Evolutionary conservation across 2,329 filamentous ascomycete species (phyloP), one percentile per base, ranked within the genome.

Genomic region (Curvularia verruculosa): DNA sequence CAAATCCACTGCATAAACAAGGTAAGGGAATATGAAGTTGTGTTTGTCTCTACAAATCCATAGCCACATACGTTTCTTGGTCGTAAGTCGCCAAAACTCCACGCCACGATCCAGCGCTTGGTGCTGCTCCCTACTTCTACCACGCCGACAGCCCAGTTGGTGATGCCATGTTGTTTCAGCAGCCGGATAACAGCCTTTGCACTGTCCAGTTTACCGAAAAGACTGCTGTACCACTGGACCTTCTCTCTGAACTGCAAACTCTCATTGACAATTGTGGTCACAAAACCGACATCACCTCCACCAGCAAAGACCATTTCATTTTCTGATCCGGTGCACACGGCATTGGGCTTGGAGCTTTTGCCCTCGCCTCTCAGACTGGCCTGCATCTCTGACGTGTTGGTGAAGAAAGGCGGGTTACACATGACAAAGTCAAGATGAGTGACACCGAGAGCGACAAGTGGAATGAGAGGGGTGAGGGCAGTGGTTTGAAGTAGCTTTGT

Each of bases 401-500:
- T 76, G 79, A 97, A 98, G 78, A 99, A 99, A 0, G 95, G 95
- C 0, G 95, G 95, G 65, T 99, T 99, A 62, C 89, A 94, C 87
- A 98, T 96, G 56, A 86, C 87, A 73, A 98, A 97, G 71, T 94
- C 88, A 41, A 96, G 81, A 3, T 80, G 82, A 9, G 69, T 59
- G n/a, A 84, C 71, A 21, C 74, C 76, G 1, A 87, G 70, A 0
- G 81, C 81, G 37, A 86, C 79, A 0, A 92, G 71, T 0, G 89
- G 87, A 5, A 98, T 82, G 1, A 97, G 78, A 0, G 79, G 66
- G 34, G 83, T 84, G 0, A 78, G 71, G 0, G 79, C 65, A 0
- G 78, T 74, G 1, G 86, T 87, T 39, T 82, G 74, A 0, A 91
- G 67, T 0, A 96, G 72, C 3, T 76, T 85, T 55, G 96, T 89